Percentiles rank a stretch among this genome's conserved stretches.
Conservation (phyloP, 2,329 filamentous ascomycete species). For the Phialophora verrucosa region DNA sequence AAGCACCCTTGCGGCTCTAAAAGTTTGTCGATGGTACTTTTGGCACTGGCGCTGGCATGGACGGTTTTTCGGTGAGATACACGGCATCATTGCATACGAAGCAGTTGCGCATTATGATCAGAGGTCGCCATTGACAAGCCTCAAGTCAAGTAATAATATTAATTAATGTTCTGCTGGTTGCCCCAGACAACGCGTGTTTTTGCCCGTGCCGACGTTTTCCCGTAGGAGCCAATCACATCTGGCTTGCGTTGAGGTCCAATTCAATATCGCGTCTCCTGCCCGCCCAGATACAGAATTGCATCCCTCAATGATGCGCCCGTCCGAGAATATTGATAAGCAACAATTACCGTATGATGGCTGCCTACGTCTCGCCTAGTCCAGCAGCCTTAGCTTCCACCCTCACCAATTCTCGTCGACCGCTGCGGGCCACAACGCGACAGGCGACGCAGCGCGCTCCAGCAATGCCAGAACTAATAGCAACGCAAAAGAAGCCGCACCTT, state of each 20-base stretch:
- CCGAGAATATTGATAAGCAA: conserved; percentile 27
- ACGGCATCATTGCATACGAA: background rate
- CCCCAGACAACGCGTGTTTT: conserved; percentile 14
- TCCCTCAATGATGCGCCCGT: conserved; percentile 25
- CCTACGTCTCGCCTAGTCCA: conserved; percentile 47
- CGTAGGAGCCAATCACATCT: background rate
- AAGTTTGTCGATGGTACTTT: conserved; percentile 24
- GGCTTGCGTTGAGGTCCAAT: conserved; percentile 4
- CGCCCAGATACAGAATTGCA: conserved; percentile 3
- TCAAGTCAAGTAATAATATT: conserved; percentile 15
- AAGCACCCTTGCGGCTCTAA: conserved; percentile 10
- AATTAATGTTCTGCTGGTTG: conserved; percentile 8
- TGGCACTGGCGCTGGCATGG: conserved; percentile 28
- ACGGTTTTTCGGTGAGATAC: conserved; percentile 1
- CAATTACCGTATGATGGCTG: conserved; percentile 38
- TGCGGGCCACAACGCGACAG: conserved; percentile 43
- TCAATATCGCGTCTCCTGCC: conserved; percentile 22
- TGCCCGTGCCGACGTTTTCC: conserved; percentile 18
- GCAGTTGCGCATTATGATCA: background rate
- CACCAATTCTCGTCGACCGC: conserved; percentile 45
- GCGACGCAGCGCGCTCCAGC: conserved; percentile 22
- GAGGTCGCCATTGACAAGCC: conserved; percentile 3
- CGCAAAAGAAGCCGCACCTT: conserved; percentile 5
- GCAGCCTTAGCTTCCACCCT: conserved; percentile 46
- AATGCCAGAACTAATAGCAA: conserved; percentile 3